Evolutionary conservation across 306 rosid species (phyloP).

Genomic region (Cyamopsis tetragonoloba): DNA sequence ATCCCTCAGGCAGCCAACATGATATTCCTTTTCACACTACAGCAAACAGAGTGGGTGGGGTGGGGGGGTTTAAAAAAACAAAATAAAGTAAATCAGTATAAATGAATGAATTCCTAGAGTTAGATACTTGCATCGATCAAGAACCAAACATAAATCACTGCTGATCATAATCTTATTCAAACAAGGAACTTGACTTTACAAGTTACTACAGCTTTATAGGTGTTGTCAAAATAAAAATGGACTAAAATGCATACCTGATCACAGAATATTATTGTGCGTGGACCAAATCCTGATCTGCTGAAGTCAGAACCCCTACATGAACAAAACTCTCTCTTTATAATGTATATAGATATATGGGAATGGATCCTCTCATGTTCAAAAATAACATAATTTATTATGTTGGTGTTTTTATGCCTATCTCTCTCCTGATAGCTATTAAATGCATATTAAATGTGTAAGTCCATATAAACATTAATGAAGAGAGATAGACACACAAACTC

Average conservation of each 20-base stretch:
- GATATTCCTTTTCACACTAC: constrained; percentile 98
- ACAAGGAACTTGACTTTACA: constrained; percentile 17
- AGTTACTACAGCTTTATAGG: constrained; percentile 1
- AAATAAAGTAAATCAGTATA: constrained; percentile 5
- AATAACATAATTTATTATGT: no score
- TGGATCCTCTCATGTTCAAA: no score
- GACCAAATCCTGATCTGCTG: constrained; percentile 98
- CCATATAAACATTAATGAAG: no score
- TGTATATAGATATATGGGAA: constrained; percentile 7
- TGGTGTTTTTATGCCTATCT: no score
- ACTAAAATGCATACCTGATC: constrained; percentile 68
- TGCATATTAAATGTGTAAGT: no score
- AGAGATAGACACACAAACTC: no score
- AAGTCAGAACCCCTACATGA: constrained; percentile 73
- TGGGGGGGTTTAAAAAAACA: not conserved
- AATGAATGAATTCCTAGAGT: not conserved
- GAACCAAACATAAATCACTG: not conserved
- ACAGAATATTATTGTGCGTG: constrained; percentile 93
- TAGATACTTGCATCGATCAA: constrained; percentile 18
- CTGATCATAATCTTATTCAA: constrained; percentile 14
- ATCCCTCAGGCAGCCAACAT: constrained; percentile 93
- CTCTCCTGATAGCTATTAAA: no score
- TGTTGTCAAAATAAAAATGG: constrained; percentile 7
- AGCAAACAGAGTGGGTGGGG: constrained; percentile 4
- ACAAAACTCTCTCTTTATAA: constrained; percentile 24